phyloP scores from a whole-genome alignment of 1,139 yeast genomes.

The Candida glucosophila region DNA sequence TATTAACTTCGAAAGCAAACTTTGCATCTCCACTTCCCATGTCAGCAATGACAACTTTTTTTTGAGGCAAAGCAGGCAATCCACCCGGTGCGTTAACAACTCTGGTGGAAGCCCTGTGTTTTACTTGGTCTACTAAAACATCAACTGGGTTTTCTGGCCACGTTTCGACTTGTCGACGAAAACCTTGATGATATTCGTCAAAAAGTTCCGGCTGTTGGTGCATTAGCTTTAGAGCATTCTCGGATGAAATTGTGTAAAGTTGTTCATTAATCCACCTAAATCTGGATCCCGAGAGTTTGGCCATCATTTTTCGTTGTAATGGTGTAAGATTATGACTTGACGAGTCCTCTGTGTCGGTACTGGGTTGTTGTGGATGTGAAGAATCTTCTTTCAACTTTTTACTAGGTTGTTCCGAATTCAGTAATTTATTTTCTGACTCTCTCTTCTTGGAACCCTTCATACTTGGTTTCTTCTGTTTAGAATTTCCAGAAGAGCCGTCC shows the following conservation, averaged over 20 bases:
- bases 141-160: constrained; percentile 99
- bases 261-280: constrained; percentile 98
- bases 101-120: constrained; percentile 45
- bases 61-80: constrained; percentile 55
- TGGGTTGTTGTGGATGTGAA: constrained; percentile 14
- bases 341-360: not conserved
- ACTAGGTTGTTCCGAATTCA: not conserved
- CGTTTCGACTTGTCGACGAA: constrained; percentile 84
- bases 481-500: constrained; percentile 4
- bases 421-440: not conserved
- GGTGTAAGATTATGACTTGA: constrained; percentile 58
- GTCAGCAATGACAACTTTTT: constrained; percentile 74
- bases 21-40: constrained; percentile 99
- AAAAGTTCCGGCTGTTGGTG: constrained; percentile 79
- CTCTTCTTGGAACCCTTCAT: constrained; percentile 3
- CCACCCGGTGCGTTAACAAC: constrained; percentile 94
- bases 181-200: constrained; percentile 92
- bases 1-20: constrained; percentile 56
- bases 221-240: constrained; percentile 65
- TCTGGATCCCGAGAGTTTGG: constrained; percentile 86
- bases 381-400: constrained; percentile 1
- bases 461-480: constrained; percentile 6
- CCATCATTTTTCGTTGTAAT: constrained; percentile 91
- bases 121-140: constrained; percentile 69
- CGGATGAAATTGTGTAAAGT: constrained; percentile 75